Percentiles rank a stretch among this genome's conserved stretches.
Evolutionary conservation across 2,329 filamentous ascomycete genomes (phyloP).

Genomic region (Nigrospora sphaerica): DNA sequence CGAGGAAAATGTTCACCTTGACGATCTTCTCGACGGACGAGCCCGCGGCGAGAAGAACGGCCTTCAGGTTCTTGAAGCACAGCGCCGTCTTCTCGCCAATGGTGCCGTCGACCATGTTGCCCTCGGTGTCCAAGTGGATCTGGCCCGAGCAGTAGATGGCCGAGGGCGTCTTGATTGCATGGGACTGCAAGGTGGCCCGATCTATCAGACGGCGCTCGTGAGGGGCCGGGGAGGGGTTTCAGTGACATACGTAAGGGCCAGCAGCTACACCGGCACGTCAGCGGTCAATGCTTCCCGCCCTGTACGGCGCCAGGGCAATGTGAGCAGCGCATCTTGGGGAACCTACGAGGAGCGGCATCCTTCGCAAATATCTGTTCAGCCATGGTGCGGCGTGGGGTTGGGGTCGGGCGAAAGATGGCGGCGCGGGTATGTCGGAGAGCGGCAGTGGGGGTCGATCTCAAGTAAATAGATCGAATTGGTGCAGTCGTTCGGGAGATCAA

Average conservation of each 20-base stretch:
- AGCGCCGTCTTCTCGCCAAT: conserved; percentile 57
- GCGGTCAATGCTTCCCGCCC: not conserved
- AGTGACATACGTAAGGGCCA: conserved; percentile 53
- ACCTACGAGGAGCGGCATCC: conserved; percentile 47
- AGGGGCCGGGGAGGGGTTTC: not conserved
- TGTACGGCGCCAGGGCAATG: not conserved
- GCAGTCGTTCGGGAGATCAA: no score
- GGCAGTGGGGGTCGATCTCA: conserved; percentile 6
- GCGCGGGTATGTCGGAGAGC: conserved; percentile 7
- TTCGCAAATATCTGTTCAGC: conserved; percentile 47
- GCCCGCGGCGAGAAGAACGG: conserved; percentile 75
- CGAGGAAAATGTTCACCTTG: conserved; percentile 88
- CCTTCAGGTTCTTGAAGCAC: conserved; percentile 71
- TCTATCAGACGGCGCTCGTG: no score
- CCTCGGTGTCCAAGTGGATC: conserved; percentile 60
- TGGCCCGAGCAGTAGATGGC: conserved; percentile 64
- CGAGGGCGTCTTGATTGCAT: conserved; percentile 58
- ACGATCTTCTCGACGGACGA: conserved; percentile 74
- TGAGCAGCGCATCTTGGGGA: not conserved
- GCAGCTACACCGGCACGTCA: conserved; percentile 35
- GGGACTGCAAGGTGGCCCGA: conserved; percentile 38
- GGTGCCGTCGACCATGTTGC: conserved; percentile 48
- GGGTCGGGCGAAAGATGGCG: conserved; percentile 11
- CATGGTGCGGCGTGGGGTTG: conserved; percentile 27
- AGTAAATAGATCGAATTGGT: no score